A percentile compares a stretch with the other conserved stretches of the same genome.
Conservation (phyloP, 73 alveolate genomes). For the Paramecium primaurelia region DNA sequence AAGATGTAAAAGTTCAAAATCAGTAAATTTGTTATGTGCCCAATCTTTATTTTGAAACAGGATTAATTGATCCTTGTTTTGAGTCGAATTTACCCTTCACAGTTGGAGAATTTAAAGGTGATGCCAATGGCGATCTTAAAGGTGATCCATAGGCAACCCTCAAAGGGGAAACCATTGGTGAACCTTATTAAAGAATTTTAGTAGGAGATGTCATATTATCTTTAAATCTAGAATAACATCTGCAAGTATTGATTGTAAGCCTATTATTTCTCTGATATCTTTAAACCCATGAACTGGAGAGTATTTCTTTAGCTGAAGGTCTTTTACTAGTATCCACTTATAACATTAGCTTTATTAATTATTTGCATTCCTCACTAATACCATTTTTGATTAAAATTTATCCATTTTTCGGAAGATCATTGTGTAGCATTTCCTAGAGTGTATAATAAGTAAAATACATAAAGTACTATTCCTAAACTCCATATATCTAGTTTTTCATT, state of each 20-base stretch:
- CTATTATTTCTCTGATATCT: background rate
- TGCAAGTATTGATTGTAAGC: background rate
- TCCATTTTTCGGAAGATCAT: background rate
- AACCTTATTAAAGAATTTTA: background rate
- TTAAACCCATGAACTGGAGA: background rate
- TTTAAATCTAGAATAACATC: background rate
- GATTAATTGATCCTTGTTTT: background rate
- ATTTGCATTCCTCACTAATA: background rate
- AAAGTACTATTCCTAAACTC: constrained; percentile 4
- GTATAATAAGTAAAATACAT: background rate
- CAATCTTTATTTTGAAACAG: background rate
- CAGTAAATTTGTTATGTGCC: background rate
- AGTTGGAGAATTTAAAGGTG: background rate
- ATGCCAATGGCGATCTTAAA: background rate
- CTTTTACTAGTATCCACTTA: background rate
- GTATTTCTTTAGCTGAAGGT: background rate
- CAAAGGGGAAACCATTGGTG: background rate
- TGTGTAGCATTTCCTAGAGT: background rate
- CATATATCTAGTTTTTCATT: background rate
- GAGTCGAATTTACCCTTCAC: background rate
- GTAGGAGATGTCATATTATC: background rate
- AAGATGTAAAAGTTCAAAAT: background rate
- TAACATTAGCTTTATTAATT: background rate
- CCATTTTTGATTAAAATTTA: background rate
- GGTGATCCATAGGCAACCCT: background rate